These are phyloP conservation scores for Castanopsis chinensis DNA, from an alignment of 306 rosid genomes.

Conservation along the genomic window DNA sequence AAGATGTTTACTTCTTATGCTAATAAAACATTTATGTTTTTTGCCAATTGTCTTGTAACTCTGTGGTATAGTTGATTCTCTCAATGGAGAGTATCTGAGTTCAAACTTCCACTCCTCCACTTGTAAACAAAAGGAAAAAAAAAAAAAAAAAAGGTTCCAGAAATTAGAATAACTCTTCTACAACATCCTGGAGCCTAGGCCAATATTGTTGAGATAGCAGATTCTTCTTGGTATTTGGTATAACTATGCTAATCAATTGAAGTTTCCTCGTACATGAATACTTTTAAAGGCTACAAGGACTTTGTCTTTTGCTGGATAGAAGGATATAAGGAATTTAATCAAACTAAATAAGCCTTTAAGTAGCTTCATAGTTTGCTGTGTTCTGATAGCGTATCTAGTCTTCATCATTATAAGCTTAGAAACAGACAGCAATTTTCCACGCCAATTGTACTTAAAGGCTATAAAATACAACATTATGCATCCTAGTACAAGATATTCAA, in stretches of 20 bases:
- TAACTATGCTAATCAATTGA: neutral
- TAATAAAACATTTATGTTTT: too few species aligned
- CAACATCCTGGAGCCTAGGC: neutral
- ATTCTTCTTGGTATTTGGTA: neutral
- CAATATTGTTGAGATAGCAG: neutral
- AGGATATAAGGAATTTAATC: neutral
- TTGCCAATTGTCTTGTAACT: too few species aligned
- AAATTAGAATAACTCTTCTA: neutral
- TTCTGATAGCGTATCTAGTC: slow-evolving; percentile 29
- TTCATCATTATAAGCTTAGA: slow-evolving; percentile 43
- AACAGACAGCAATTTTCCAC: slow-evolving; percentile 22
- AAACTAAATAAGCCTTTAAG: slow-evolving; percentile 20
- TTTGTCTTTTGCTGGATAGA: neutral
- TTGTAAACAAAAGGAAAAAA: too few species aligned
- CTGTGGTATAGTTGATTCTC: too few species aligned
- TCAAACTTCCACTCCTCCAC: too few species aligned
- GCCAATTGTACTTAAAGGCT: slow-evolving; percentile 36
- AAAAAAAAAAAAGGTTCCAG: neutral
- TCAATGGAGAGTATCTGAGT: too few species aligned
- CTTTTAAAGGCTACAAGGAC: neutral
- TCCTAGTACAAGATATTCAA: neutral
- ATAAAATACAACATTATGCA: slow-evolving; percentile 14
- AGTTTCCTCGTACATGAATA: neutral
- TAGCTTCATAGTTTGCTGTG: slow-evolving; percentile 49
- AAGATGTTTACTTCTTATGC: neutral